These are phyloP conservation scores for Talaromyces sp. DNA, from an alignment of 2,329 filamentous ascomycete species.

Conservation along the genomic window DNA sequence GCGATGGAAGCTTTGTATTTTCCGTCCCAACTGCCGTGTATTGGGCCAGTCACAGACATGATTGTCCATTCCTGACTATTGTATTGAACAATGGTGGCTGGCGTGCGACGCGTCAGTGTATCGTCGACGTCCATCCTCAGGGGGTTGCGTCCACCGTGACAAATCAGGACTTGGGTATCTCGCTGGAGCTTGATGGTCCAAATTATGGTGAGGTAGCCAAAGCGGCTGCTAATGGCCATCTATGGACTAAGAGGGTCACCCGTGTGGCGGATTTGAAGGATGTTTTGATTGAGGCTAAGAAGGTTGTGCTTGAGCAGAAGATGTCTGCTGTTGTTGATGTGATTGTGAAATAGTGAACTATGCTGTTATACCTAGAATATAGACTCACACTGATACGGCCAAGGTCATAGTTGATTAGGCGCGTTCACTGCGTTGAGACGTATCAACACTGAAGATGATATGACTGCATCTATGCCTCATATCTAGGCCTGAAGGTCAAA, in stretches of 20 bases:
- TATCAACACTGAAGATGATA: background rate
- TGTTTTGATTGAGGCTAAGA: conserved; percentile 19
- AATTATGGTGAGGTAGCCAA: conserved; percentile 24
- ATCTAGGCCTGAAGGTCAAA: background rate
- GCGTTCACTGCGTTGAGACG: background rate
- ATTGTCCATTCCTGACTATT: conserved; percentile 61
- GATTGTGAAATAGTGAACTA: conserved; percentile 18
- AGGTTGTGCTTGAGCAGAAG: conserved; percentile 19
- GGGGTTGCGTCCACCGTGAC: conserved; percentile 20
- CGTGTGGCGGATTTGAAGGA: conserved; percentile 20
- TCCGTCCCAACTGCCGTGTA: conserved; percentile 61
- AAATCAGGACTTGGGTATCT: conserved; percentile 23
- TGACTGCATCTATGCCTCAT: background rate
- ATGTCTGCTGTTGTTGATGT: conserved; percentile 24
- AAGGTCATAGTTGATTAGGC: background rate
- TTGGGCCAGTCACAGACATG: conserved; percentile 63
- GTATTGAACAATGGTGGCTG: conserved; percentile 66
- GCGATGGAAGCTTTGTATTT: conserved; percentile 64
- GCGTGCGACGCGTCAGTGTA: conserved; percentile 50
- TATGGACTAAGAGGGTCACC: conserved; percentile 22
- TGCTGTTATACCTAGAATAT: background rate
- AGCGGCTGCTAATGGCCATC: conserved; percentile 23
- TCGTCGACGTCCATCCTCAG: conserved; percentile 23
- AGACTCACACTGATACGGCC: background rate
- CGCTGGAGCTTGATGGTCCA: conserved; percentile 23